These are phyloP conservation scores for Tylopilus sp. DNA, from an alignment of 768 basidiomycete species.

Conservation along the genomic window DNA sequence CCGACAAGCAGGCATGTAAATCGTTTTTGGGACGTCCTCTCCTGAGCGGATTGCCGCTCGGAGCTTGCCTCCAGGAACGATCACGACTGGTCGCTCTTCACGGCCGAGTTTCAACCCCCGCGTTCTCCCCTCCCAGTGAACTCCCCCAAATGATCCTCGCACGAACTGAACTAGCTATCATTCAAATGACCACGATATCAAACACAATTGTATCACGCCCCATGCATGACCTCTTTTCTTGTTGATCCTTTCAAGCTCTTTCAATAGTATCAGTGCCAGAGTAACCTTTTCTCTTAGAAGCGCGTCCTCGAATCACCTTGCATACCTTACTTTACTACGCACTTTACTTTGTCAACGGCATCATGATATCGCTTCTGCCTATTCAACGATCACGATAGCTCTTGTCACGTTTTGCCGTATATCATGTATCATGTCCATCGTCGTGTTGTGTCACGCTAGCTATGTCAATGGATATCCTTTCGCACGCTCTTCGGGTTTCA, in stretches of 20 bases:
- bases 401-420: constrained; percentile 14
- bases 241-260: constrained; percentile 3
- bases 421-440: constrained; percentile 18
- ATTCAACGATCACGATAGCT: constrained; percentile 6
- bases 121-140: constrained; percentile 13
- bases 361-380: neutral
- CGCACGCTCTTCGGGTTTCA: constrained; percentile 2
- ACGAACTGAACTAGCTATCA: constrained; percentile 30
- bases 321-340: constrained; percentile 11
- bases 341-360: constrained; percentile 8
- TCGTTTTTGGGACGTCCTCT: neutral
- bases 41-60: neutral
- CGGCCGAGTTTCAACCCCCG: neutral
- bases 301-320: neutral
- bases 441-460: constrained; percentile 27
- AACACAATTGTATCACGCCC: constrained; percentile 22
- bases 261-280: neutral
- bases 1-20: constrained; percentile 64
- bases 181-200: constrained; percentile 25
- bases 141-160: constrained; percentile 18
- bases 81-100: neutral
- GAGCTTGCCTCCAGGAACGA: neutral
- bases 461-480: constrained; percentile 15
- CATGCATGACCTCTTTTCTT: constrained; percentile 15
- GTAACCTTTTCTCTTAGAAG: constrained; percentile 4